Base-by-base conservation (phyloP, 805 yeast genomes). In the Candida hispaniensis region DNA sequence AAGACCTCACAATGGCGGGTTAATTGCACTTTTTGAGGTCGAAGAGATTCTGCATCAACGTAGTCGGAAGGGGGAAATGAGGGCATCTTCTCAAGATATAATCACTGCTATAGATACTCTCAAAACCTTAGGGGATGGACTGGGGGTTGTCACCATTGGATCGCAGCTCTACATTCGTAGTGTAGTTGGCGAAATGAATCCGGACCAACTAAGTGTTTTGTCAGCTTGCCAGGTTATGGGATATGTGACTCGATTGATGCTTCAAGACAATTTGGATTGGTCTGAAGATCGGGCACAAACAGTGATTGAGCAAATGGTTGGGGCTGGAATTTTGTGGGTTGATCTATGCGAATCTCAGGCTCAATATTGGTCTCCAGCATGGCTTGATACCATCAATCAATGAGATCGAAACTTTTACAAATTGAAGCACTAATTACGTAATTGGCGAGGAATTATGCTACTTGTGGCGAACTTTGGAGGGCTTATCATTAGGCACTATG, bases 281-380 rank as follows among this genome's bases (percentile, higher is more conserved):
- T 72, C 67, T 32, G 50, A 51, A 2, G 59, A 69, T 2, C 60
- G 94, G 38, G 66, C 80, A 35, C 66, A 66, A 43, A 59, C 73
- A 0, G 76, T 75, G 4, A 50, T 88, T 4, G 76, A 79, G 22
- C 88, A 79, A 28, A 74, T 88, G 82, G 78, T 86, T 1, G 64
- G 78, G 43, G 67, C 67, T 33, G 96, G 97, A 3, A 63, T 83
- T 36, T 58, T 88, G 9, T 88, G 98, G 98, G 59, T 85, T 1
- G 97, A 86, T 51, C 38, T 23, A 5, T 63, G 59, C 44, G 58
- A 45, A 3, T 22, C 25, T 9, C 60, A 59, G 20, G 42, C 47
- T 3, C 51, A 47, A 39, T 60, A 54, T 44, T 60, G 65, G 65
- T 41, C 51, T 3, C 62, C 62, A 12, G 30, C 47, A 7, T 52